Evolutionary conservation across 257 asterid species (phyloP).

Genomic region (Solanum peruvianum): DNA sequence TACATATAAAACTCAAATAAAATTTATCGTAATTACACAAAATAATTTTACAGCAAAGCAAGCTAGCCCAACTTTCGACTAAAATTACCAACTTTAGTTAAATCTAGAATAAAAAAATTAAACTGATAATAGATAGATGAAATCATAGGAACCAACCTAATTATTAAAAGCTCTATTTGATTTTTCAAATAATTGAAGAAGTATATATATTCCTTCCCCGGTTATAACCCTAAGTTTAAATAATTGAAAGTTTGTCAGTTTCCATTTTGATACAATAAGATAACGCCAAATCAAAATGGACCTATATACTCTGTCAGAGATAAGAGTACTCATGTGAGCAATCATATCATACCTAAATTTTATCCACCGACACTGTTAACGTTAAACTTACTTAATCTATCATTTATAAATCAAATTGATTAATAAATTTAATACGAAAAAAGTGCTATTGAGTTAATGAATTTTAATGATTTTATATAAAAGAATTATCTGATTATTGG

Average conservation of each 20-base stretch:
- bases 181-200: not conserved
- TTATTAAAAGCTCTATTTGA: no score
- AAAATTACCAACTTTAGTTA: no score
- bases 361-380: not conserved
- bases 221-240: not conserved
- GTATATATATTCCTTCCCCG: not conserved
- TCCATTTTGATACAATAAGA: not conserved
- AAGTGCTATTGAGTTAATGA: no score
- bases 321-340: not conserved
- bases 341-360: not conserved
- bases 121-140: no score
- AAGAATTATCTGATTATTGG: no score
- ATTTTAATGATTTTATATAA: no score
- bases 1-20: not conserved
- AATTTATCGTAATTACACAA: no score
- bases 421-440: no score
- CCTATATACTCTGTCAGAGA: not conserved
- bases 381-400: not conserved
- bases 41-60: no score
- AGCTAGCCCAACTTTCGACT: no score
- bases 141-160: not conserved
- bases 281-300: not conserved
- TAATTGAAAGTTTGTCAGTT: not conserved
- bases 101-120: no score
- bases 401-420: no score